Conservation (phyloP, 2,329 filamentous ascomycete genomes). For the Epichloe brachyelytri region DNA sequence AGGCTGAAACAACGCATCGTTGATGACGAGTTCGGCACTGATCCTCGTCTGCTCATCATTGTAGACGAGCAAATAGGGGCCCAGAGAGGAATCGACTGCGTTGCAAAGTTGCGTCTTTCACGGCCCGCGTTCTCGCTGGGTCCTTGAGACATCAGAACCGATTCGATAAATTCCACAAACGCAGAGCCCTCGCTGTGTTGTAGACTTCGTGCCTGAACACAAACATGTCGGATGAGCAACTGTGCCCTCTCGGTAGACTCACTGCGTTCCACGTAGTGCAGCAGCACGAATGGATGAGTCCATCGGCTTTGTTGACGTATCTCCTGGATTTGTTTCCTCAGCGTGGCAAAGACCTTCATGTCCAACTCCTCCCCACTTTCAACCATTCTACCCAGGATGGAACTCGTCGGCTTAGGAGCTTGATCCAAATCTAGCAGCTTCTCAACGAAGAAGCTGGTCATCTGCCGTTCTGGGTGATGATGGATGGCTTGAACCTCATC, state of each 20-base stretch:
- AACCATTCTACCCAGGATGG: conserved; percentile 46
- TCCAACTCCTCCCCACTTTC: conserved; percentile 38
- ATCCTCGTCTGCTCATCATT: conserved; percentile 29
- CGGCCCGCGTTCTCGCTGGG: conserved; percentile 14
- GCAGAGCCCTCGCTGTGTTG: conserved; percentile 34
- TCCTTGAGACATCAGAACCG: conserved; percentile 16
- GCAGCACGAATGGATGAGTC: conserved; percentile 47
- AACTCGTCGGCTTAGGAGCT: conserved; percentile 35
- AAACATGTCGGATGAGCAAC: conserved; percentile 30
- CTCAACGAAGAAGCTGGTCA: conserved; percentile 43
- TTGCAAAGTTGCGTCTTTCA: conserved; percentile 11
- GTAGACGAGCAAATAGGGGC: conserved; percentile 36
- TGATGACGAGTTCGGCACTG: conserved; percentile 31
- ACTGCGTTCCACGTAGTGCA: conserved; percentile 36
- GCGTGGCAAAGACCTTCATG: conserved; percentile 35
- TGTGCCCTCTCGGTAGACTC: conserved; percentile 20
- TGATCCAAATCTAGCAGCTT: conserved; percentile 53
- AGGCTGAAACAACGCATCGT: conserved; percentile 28
- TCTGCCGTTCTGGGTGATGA: conserved; percentile 19
- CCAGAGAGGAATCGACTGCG: conserved; percentile 30
- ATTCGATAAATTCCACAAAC: conserved; percentile 33
- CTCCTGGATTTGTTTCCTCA: conserved; percentile 40
- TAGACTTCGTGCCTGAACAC: conserved; percentile 28
- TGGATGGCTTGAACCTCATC: conserved; percentile 34
- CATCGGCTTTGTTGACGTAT: conserved; percentile 27